Percentiles rank a stretch among this genome's conserved stretches.
Conservation (phyloP, 2,329 filamentous ascomycete genomes). For the Colletotrichum sp. region DNA sequence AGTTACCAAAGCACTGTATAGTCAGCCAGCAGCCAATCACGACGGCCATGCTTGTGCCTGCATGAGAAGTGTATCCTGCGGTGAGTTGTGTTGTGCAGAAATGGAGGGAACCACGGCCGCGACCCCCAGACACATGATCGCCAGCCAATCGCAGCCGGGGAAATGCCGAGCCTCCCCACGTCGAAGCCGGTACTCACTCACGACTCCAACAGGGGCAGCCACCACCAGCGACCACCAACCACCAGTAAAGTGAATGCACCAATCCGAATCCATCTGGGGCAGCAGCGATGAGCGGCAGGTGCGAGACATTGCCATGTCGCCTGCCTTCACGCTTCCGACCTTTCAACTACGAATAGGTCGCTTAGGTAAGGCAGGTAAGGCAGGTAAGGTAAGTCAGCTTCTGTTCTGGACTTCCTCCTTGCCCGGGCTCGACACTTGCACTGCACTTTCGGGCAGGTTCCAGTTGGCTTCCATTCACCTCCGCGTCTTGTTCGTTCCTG, state of each 20-base stretch:
- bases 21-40: not conserved
- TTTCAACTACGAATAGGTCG: not conserved
- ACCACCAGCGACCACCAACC: not conserved
- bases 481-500: not conserved
- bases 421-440: not conserved
- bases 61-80: not conserved
- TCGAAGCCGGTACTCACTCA: not conserved
- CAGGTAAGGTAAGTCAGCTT: not conserved
- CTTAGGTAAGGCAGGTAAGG: not conserved
- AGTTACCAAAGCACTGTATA: not conserved
- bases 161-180: constrained; percentile 2
- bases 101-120: not conserved
- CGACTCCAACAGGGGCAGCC: not conserved
- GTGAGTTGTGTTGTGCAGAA: constrained; percentile 19
- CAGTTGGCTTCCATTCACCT: not conserved
- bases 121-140: not conserved
- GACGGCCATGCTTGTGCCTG: not conserved
- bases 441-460: not conserved
- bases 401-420: not conserved
- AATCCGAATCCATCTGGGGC: not conserved
- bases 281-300: not conserved
- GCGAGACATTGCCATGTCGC: not conserved
- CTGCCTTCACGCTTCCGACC: not conserved
- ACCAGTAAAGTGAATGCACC: not conserved
- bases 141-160: not conserved